These are phyloP conservation scores for Daldinia childiae DNA, from an alignment of 495 filamentous ascomycete species.

Conservation along the genomic window DNA sequence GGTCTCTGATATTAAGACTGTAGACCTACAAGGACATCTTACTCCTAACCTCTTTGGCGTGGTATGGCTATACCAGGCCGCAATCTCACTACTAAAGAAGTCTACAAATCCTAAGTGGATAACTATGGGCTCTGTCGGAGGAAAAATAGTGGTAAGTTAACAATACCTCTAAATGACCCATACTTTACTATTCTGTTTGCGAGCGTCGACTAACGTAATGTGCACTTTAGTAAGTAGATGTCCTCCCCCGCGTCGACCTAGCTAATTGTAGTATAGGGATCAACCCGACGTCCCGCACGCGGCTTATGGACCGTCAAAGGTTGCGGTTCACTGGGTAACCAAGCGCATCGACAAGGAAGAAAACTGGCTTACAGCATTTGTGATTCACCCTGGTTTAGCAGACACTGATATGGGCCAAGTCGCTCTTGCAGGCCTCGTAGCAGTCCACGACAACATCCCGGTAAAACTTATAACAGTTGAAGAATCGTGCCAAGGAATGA, in stretches of 20 bases:
- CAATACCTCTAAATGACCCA: background rate
- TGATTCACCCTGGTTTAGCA: conserved; percentile 43
- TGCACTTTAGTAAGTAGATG: conserved; percentile 5
- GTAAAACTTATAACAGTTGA: conserved; percentile 34
- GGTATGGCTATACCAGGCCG: conserved; percentile 49
- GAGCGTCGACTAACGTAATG: background rate
- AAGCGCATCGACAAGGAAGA: conserved; percentile 53
- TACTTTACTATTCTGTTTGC: background rate
- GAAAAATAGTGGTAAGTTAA: conserved; percentile 38
- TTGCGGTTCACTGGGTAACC: conserved; percentile 52
- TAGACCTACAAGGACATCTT: conserved; percentile 46
- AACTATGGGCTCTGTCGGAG: conserved; percentile 45
- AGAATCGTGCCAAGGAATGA: conserved; percentile 44
- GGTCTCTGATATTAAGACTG: conserved; percentile 44
- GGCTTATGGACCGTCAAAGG: conserved; percentile 54
- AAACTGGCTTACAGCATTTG: conserved; percentile 49
- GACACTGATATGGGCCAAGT: conserved; percentile 17
- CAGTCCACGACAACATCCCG: conserved; percentile 1
- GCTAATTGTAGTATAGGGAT: conserved; percentile 32
- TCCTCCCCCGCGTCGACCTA: conserved; percentile 1
- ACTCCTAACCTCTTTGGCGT: conserved; percentile 45
- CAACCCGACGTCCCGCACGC: conserved; percentile 44
- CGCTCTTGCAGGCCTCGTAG: background rate
- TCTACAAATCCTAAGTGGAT: conserved; percentile 49
- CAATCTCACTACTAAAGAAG: conserved; percentile 40